These are phyloP conservation scores for Zygoascus meyerae DNA, from an alignment of 1,139 yeast species.

Conservation along the genomic window DNA sequence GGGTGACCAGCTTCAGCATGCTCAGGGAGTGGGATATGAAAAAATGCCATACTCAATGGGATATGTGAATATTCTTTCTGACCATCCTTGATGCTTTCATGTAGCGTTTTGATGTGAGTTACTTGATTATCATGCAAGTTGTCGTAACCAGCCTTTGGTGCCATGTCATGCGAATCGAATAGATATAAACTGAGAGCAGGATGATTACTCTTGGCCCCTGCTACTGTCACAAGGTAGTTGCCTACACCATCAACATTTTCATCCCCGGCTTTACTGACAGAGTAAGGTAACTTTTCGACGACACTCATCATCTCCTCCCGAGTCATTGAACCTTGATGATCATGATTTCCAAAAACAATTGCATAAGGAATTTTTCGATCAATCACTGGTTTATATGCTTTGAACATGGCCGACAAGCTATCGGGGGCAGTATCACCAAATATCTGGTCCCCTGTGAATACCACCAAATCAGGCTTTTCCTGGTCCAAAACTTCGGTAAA, in stretches of 20 bases:
- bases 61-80: constrained; percentile 38
- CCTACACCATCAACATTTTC: constrained; percentile 69
- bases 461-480: constrained; percentile 77
- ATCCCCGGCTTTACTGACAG: constrained; percentile 59
- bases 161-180: constrained; percentile 74
- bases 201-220: constrained; percentile 38
- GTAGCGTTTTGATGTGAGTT: constrained; percentile 47
- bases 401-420: constrained; percentile 68
- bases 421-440: constrained; percentile 69
- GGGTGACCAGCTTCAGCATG: constrained; percentile 45
- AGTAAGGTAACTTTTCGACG: constrained; percentile 56
- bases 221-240: constrained; percentile 57
- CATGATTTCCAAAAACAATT: constrained; percentile 74
- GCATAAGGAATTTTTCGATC: constrained; percentile 70
- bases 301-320: constrained; percentile 57
- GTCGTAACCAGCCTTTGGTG: constrained; percentile 76
- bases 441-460: constrained; percentile 81
- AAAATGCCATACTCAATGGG: constrained; percentile 77
- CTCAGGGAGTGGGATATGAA: constrained; percentile 91
- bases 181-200: constrained; percentile 62
- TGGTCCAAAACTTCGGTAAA: constrained; percentile 56
- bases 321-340: constrained; percentile 69
- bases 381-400: constrained; percentile 70
- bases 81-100: constrained; percentile 32
- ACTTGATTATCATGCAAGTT: constrained; percentile 75